Evolutionary conservation across 371 early-diverging fungal genomes (phyloP).

Genomic region (Zopfochytrium polystomum): DNA sequence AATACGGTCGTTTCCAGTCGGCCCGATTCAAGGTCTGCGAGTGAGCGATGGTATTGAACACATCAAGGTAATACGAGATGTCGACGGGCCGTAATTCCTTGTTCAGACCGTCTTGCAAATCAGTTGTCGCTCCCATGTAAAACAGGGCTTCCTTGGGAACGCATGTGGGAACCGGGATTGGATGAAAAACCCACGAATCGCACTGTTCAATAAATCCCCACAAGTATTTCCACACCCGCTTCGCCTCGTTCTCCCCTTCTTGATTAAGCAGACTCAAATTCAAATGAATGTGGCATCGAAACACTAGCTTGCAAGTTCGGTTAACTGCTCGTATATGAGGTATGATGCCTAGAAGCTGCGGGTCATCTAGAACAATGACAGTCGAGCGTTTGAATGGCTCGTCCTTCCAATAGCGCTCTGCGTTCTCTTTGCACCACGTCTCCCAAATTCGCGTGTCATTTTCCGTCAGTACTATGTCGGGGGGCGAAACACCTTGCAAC

Average conservation of each 20-base stretch:
- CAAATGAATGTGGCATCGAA: conserved; percentile 78
- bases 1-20: conserved; percentile 65
- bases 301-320: conserved; percentile 68
- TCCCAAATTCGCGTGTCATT: conserved; percentile 68
- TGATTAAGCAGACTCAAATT: conserved; percentile 69
- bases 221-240: conserved; percentile 56
- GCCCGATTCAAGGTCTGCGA: conserved; percentile 67
- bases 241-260: conserved; percentile 34
- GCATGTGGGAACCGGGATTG: conserved; percentile 65
- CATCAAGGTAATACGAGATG: conserved; percentile 64
- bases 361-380: conserved; percentile 86
- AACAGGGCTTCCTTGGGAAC: conserved; percentile 64
- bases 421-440: conserved; percentile 76
- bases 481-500: conserved; percentile 79
- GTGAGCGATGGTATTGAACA: conserved; percentile 72
- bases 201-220: conserved; percentile 69
- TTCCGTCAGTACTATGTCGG: conserved; percentile 56
- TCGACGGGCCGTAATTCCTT: conserved; percentile 33
- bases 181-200: conserved; percentile 78
- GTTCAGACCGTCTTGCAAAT: conserved; percentile 49
- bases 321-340: conserved; percentile 69
- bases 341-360: conserved; percentile 74
- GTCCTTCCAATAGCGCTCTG: conserved; percentile 69
- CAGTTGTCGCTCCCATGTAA: conserved; percentile 74
- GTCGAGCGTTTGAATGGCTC: conserved; percentile 67